Evolutionary conservation across 2,329 filamentous ascomycete genomes (phyloP), one percentile per base, ranked within the genome.

Genomic region (Fonsecaea erecta): DNA sequence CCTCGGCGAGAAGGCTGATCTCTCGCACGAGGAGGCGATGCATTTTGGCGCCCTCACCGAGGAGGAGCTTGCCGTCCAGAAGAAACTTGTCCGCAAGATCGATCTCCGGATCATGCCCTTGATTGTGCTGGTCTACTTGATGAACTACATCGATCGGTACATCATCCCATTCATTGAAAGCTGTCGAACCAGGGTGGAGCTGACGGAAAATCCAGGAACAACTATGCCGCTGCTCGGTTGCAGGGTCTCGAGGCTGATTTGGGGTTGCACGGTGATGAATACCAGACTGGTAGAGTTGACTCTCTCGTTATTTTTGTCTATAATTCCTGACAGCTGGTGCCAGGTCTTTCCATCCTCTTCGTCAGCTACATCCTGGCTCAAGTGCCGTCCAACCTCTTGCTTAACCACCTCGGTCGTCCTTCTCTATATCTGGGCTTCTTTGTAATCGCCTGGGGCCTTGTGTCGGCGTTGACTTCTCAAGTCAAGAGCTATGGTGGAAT

Each of bases 111-210:
- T 67, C 54, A 78, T 80, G 76, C 78, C 78, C 8, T 66, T 79
- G 54, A 74, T 80, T 11, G 77, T 80, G 52, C 75, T 91, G 66
- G 90, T 92, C 40, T 80, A 80, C 63, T 70, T 80, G 34, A 79
- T 80, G 77, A 80, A 80, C 70, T 80, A 80, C 54, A 79, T 80
- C 54, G 78, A 80, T 65, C 74, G 78, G 77, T 79, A 71, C 6
- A 21, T 72, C 65, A 30, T 73, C n/a, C 7, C 18, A 16, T 6
- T 11, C 32, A 55, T n/a, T 26, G 28, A 18, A 12, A 24, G 24
- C 26, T 56, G 12, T 52, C 32, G 21, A 12, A 52, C 5, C 32
- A n/a, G 14, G n/a, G 37, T 16, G 3, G 40, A 32, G 30, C 53
- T 46, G 18, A 56, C 58, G n/a, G 37, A 53, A 57, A n/a, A 12